Base-by-base conservation (phyloP, 306 rosid species). In the Gynostemma pentaphyllum region DNA sequence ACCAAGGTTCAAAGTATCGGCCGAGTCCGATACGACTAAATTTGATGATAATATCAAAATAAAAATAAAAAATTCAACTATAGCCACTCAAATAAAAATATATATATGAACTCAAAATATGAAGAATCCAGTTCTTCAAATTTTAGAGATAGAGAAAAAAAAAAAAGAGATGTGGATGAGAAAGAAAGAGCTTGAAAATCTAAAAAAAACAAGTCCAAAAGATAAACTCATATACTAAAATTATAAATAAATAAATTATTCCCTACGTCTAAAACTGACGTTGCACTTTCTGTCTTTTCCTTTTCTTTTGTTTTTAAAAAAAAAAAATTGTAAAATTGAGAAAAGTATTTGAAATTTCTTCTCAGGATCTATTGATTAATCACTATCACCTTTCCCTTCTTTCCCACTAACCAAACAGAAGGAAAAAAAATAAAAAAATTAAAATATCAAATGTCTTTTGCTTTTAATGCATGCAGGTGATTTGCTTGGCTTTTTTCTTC, bases 201-300 rank as follows among this genome's bases (percentile, higher is more conserved):
- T 65, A 63, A 68, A 68, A 51, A 67, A 78, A 52, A 37, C 66
- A 64, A 23, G 78, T 55, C 85, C 75, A 81, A 76, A 73, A 66
- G 72, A 68, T 67, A 69, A 76, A 41, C 76, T 66, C 95, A 40
- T 21, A 53, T 2, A 64, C 19, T 27, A 34, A 14, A 4, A n/a
- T 5, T 42, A 29, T 4, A 26, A 41, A 5, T 42, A 11, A 1
- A 11, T n/a, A n/a, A n/a, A n/a, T n/a, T n/a, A n/a, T n/a, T n/a
- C 71, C 82, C 84, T 91, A 75, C 81, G 81, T 94, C 87, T 77
- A 85, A 68, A 76, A 75, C 91, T 85, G 96, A 90, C 87, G 97
- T 81, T 60, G 78, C 79, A 55, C 95, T 87, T 87, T 87, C 96
- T 91, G 96, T 91, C 96, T 87, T 87, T 85, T 83, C 91, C 76